Base-by-base conservation (phyloP, 192 early-diverging fungal genomes). In the Linnemannia hyalina region DNA sequence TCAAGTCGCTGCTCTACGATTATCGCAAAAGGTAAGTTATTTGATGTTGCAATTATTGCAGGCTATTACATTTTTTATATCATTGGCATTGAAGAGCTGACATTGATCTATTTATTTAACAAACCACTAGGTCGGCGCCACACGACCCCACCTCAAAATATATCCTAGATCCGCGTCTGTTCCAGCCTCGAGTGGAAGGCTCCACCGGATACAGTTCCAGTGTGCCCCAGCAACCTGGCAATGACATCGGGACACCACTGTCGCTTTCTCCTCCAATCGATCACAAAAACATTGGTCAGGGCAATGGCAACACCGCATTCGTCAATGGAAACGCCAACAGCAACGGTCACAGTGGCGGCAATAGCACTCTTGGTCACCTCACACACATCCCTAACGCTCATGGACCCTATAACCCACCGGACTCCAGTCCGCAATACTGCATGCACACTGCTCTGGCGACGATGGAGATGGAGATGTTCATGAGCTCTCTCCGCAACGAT, bases 401-500 rank as follows among this genome's bases (percentile, higher is more conserved):
- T 13, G 60, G 60, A 10, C 60, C 60, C 3, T 65, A 29, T 11
- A 65, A 65, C 13, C 60, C 60, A 65, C 29, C 60, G 10, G 26
- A 32, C 60, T 2, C 60, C 60, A 65, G 15, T 29, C 13, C 60
- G 15, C 60, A 65, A 11, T 65, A 65, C 26, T 65, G 60, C 26
- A 32, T 65, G 60, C 60, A 65, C 29, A 65, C 60, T 65, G 60
- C 60, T 65, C 60, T 65, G 29, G 60, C 60, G 29, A 29, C 60
- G 60, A 65, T 65, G n/a, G 60, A 65, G 29, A 65, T 65, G 60
- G 60, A 65, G 60, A 65, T 65, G 60, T 65, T 65, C 29, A 65
- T 65, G 60, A 65, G 60, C 60, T 65, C 60, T 32, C 60, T 65
- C 11, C 60, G 60, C 29, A 65, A 26, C 60, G 60, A 65, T 32